Evolutionary conservation across 2,329 filamentous ascomycete genomes (phyloP).

Genomic region (Podosphaera fusca): DNA sequence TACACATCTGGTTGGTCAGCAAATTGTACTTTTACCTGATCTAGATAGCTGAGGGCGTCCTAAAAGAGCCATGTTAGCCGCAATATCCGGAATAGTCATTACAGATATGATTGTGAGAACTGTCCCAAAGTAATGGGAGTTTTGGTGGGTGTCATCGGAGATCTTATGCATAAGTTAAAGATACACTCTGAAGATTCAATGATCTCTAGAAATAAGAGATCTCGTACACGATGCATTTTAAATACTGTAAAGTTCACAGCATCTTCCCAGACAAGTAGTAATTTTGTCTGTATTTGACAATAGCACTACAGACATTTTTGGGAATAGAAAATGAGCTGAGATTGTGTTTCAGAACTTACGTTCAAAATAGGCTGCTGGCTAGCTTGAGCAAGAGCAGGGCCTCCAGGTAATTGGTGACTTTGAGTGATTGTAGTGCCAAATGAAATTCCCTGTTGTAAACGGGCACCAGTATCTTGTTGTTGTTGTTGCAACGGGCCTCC

Average conservation of each 20-base stretch:
- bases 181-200: too few species aligned
- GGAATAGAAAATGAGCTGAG: too few species aligned
- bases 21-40: slow-evolving; percentile 96
- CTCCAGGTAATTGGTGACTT: slow-evolving; percentile 14
- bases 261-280: too few species aligned
- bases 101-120: too few species aligned
- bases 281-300: too few species aligned
- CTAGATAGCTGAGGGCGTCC: slow-evolving; percentile 82
- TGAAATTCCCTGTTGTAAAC: slow-evolving; percentile 36
- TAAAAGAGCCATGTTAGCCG: slow-evolving; percentile 11
- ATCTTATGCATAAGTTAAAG: too few species aligned
- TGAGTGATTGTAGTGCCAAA: slow-evolving; percentile 23
- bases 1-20: slow-evolving; percentile 94
- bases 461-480: slow-evolving; percentile 24
- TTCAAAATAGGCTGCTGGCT: slow-evolving; percentile 66
- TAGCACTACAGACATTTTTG: too few species aligned
- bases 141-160: too few species aligned
- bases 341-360: slow-evolving; percentile 21
- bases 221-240: too few species aligned
- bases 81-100: too few species aligned
- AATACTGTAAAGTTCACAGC: too few species aligned
- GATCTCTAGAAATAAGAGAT: too few species aligned
- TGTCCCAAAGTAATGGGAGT: not conserved
- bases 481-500: slow-evolving; percentile 32
- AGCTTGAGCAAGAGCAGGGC: slow-evolving; percentile 39